Evolutionary conservation across 179 eudicot species (phyloP), one percentile per base, ranked within the genome.

Genomic region (Gypsophila paniculata): DNA sequence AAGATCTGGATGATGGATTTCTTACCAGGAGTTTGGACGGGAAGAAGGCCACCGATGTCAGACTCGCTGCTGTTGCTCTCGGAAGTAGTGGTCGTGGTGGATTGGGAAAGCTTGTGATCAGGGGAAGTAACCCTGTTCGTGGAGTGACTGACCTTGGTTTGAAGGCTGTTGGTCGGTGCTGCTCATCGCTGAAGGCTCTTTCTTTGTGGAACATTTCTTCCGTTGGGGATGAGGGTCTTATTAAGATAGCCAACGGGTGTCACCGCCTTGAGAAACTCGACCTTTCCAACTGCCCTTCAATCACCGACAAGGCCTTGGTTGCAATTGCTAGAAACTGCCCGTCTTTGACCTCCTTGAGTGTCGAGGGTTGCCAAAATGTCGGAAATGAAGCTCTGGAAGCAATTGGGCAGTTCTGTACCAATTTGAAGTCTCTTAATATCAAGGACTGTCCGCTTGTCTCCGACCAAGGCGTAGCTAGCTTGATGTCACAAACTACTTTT

Each of bases 11-110:
- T 21, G 85, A 85, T 74, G 96, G 93, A 0, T 81, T 67, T 51
- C 93, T 90, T 19, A 83, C 97, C 5, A 83, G 96, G 79, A 69
- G 79, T 59, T 71, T 91, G 77, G 97, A 88, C 68, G 97, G 97
- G 13, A 90, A 88, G 85, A 85, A 88, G 76, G 93, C 97, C 26
- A 91, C 90, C 1, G 96, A 91, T 87, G 82, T 91, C 25, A 86
- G 97, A 81, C 88, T 91, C 75, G 91, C 93, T 74, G 88, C 97
- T 32, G 77, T 87, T 75, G 88, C 97, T 53, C 85, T 91, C 58
- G 97, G 97, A 60, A 85, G 89, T n/a, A 67, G 76, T 65, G 70
- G 82, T 29, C 86, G 88, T 68, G 94, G 97, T 55, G 93, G 96
- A 12, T 77, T 91, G 8, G 97, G 93, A 2, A 91, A 91, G 87